Conservation (phyloP, 371 early-diverging fungal genomes). For the Batkoa obscura region DNA sequence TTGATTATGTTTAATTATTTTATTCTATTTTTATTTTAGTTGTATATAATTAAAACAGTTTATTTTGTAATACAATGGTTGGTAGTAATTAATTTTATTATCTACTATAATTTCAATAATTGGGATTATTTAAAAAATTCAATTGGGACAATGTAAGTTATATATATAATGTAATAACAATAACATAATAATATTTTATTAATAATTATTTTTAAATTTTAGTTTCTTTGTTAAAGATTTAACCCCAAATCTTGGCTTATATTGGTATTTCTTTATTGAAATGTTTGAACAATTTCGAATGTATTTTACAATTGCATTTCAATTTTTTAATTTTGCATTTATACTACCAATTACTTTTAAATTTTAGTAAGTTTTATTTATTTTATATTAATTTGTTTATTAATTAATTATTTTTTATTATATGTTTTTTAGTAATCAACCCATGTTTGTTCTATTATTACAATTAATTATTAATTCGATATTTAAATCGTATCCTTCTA, state of each 20-base stretch:
- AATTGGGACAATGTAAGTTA: no score
- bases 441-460: background rate
- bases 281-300: conserved; percentile 92
- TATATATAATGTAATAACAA: no score
- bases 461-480: background rate
- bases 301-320: conserved; percentile 83
- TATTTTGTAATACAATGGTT: no score
- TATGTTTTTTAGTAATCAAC: background rate
- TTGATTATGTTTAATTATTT: no score
- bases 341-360: conserved; percentile 56
- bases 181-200: no score
- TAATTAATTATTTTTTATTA: background rate
- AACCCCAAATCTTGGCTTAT: conserved; percentile 87
- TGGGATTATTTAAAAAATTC: no score
- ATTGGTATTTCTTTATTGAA: conserved; percentile 96
- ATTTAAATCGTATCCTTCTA: background rate
- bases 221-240: conserved; percentile 29
- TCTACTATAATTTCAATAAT: no score
- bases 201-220: no score
- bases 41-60: no score
- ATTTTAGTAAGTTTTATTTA: conserved; percentile 47
- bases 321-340: conserved; percentile 68
- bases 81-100: no score
- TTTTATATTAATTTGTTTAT: no score
- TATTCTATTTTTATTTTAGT: no score